A percentile compares a stretch with the other conserved stretches of the same genome.
Evolutionary conservation across 257 asterid species (phyloP).

Genomic region (Rhazya stricta): DNA sequence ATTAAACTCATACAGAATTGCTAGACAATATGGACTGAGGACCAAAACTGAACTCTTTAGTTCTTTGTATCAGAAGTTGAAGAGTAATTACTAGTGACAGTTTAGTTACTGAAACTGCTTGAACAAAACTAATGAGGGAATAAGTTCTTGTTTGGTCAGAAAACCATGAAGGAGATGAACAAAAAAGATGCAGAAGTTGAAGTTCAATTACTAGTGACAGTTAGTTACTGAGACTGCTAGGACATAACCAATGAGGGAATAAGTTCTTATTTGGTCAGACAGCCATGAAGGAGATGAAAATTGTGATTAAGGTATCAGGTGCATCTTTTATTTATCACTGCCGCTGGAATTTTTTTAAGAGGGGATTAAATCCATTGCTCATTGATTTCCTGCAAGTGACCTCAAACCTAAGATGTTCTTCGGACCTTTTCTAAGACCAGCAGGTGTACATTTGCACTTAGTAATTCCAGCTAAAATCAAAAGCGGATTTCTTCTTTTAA

Average conservation of each 20-base stretch:
- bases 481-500: not conserved
- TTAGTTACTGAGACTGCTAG: not conserved
- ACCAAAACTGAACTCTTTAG: not conserved
- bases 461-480: not conserved
- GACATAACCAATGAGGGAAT: not conserved
- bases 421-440: not conserved
- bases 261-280: not conserved
- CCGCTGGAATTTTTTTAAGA: not conserved
- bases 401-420: not conserved
- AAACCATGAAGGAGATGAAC: not conserved
- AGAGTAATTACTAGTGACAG: not conserved
- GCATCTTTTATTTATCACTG: not conserved
- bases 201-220: not conserved
- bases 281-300: not conserved
- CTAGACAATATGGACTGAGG: not conserved
- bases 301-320: not conserved
- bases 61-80: not conserved
- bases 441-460: not conserved
- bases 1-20: not conserved
- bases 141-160: not conserved
- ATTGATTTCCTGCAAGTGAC: too few species aligned
- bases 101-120: not conserved
- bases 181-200: not conserved
- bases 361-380: not conserved
- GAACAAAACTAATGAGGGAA: not conserved